Evolutionary conservation across 1,139 yeast genomes (phyloP).

Genomic region (Suhomyces guaymorum): DNA sequence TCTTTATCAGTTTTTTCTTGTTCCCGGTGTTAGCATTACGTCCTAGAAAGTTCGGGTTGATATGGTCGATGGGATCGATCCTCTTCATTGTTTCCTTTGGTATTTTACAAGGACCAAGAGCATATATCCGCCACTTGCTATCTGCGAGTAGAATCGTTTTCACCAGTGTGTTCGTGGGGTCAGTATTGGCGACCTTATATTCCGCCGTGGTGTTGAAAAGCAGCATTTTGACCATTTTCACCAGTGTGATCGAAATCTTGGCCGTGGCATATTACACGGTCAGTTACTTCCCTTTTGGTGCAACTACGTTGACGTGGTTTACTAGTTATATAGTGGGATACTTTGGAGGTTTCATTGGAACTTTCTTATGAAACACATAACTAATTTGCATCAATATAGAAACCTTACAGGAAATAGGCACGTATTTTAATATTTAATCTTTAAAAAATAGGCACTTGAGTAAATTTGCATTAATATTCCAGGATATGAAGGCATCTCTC

Average conservation of each 20-base stretch:
- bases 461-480: too few relatives aligned
- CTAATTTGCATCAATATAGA: too few relatives aligned
- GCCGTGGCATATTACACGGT: slow-evolving; percentile 88
- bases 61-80: slow-evolving; percentile 92
- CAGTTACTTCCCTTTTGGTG: slow-evolving; percentile 95
- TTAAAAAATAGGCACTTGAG: too few relatives aligned
- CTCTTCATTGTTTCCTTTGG: slow-evolving; percentile 89
- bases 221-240: slow-evolving; percentile 73
- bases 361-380: slow-evolving; percentile 24
- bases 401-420: too few relatives aligned
- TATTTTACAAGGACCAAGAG: slow-evolving; percentile 85
- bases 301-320: slow-evolving; percentile 81
- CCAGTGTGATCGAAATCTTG: slow-evolving; percentile 74
- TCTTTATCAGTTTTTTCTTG: slow-evolving; percentile 75
- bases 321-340: slow-evolving; percentile 79
- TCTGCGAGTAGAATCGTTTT: slow-evolving; percentile 79
- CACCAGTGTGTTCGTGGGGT: slow-evolving; percentile 74
- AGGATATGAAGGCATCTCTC: too few relatives aligned
- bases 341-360: slow-evolving; percentile 60
- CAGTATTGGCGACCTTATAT: slow-evolving; percentile 67
- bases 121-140: slow-evolving; percentile 70
- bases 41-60: slow-evolving; percentile 85
- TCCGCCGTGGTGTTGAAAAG: slow-evolving; percentile 58
- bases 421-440: too few relatives aligned
- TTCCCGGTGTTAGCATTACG: slow-evolving; percentile 88